phyloP scores from a whole-genome alignment of 2,329 filamentous ascomycete species.

The Cadophora gregata region DNA sequence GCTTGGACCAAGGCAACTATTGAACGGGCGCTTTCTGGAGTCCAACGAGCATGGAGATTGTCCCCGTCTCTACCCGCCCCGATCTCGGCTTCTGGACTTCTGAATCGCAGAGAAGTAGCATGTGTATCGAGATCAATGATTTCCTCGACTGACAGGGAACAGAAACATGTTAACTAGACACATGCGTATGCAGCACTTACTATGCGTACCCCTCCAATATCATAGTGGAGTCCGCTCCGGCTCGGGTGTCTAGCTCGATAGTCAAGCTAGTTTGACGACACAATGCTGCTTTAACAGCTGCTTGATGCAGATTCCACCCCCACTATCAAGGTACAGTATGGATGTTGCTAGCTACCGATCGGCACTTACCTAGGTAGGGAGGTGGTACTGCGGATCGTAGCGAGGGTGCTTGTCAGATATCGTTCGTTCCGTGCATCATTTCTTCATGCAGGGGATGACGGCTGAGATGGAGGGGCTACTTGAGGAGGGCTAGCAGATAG shows the following conservation, averaged over 20 bases:
- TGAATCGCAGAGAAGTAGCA: background rate
- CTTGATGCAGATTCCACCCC: background rate
- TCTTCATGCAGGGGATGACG: background rate
- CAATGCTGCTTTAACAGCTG: conserved; percentile 8
- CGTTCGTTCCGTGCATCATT: background rate
- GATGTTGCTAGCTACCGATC: background rate
- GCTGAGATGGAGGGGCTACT: background rate
- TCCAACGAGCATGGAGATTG: background rate
- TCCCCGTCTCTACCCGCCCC: background rate
- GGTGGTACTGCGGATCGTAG: conserved; percentile 5
- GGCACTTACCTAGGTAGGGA: conserved; percentile 4
- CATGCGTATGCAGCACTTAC: background rate
- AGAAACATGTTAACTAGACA: background rate
- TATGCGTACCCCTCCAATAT: background rate
- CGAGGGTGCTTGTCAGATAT: background rate
- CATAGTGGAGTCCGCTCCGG: background rate
- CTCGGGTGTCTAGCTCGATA: background rate
- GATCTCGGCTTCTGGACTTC: background rate
- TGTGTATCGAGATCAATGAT: background rate
- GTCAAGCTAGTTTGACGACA: background rate
- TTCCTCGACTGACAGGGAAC: background rate
- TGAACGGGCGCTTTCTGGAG: background rate
- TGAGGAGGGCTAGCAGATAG: background rate
- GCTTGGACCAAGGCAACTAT: background rate
- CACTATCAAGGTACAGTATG: background rate